phyloP scores from a whole-genome alignment of 179 eudicot species.

The Silene vulgaris region DNA sequence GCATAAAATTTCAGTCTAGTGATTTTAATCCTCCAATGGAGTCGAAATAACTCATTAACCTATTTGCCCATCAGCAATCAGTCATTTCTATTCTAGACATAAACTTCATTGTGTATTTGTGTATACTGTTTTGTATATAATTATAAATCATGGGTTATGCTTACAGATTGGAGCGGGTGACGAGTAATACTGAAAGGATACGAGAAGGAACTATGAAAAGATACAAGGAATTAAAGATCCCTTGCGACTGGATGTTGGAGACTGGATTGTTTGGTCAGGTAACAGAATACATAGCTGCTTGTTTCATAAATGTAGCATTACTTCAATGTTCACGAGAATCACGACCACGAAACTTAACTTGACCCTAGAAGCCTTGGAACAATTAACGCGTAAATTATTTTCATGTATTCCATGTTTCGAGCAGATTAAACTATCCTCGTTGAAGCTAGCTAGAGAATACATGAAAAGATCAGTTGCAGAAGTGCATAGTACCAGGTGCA shows the following conservation, averaged over 20 bases:
- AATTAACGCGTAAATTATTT: background rate
- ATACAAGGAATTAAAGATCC: conserved; percentile 59
- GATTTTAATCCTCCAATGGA: too few relatives aligned
- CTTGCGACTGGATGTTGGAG: conserved; percentile 71
- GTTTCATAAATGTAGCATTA: too few relatives aligned
- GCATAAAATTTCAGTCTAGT: background rate
- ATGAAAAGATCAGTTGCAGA: conserved; percentile 47
- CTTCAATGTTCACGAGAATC: too few relatives aligned
- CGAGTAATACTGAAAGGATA: conserved; percentile 42
- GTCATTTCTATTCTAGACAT: too few relatives aligned
- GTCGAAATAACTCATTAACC: too few relatives aligned
- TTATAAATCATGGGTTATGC: background rate
- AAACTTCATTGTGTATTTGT: too few relatives aligned
- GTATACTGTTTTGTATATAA: background rate
- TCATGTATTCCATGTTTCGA: background rate
- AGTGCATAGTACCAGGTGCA: conserved; percentile 32
- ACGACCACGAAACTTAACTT: too few relatives aligned
- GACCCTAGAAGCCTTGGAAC: background rate
- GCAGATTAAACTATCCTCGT: conserved; percentile 57
- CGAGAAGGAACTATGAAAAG: conserved; percentile 56
- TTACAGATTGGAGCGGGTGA: conserved; percentile 57
- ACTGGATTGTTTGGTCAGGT: conserved; percentile 63
- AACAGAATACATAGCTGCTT: background rate
- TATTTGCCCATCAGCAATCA: too few relatives aligned
- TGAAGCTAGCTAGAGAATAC: conserved; percentile 50